Evolutionary conservation across 345 rosid species (phyloP).

Genomic region (Arabis hirsuta): DNA sequence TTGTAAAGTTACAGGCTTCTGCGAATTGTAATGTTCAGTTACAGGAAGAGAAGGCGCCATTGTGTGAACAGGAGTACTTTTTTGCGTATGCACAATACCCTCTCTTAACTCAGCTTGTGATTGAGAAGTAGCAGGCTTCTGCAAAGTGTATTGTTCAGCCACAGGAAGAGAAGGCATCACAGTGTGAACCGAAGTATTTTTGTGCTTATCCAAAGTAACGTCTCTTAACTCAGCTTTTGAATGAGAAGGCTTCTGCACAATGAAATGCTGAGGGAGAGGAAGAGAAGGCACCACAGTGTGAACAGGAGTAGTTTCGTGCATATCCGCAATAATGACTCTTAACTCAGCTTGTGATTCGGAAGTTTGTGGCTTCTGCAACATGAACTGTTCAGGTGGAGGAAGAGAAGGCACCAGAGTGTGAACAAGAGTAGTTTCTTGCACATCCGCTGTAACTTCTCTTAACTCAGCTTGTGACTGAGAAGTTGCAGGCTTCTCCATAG

Average conservation of each 20-base stretch:
- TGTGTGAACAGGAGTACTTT: slow-evolving; percentile 34
- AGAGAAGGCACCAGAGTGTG: slow-evolving; percentile 45
- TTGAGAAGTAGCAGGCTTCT: slow-evolving; percentile 41
- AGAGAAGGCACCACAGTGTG: slow-evolving; percentile 46
- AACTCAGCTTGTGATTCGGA: slow-evolving; percentile 39
- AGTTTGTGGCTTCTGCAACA: slow-evolving; percentile 43
- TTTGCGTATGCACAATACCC: slow-evolving; percentile 24
- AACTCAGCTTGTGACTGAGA: slow-evolving; percentile 43
- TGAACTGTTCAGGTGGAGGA: slow-evolving; percentile 34
- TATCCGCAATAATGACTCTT: slow-evolving; percentile 30
- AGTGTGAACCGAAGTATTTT: slow-evolving; percentile 13
- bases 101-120: slow-evolving; percentile 42
- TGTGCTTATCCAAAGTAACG: slow-evolving; percentile 25
- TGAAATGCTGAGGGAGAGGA: slow-evolving; percentile 23
- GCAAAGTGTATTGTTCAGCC: slow-evolving; percentile 11
- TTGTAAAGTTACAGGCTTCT: slow-evolving; percentile 42
- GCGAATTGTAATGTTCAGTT: slow-evolving; percentile 22
- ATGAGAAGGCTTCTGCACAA: slow-evolving; percentile 37
- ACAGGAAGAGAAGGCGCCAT: slow-evolving; percentile 51
- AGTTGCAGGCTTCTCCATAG: slow-evolving; percentile 46
- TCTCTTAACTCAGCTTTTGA: slow-evolving; percentile 40
- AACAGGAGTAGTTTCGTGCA: slow-evolving; percentile 21
- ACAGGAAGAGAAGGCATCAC: slow-evolving; percentile 46
- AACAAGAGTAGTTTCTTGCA: slow-evolving; percentile 11
- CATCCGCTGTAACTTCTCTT: slow-evolving; percentile 34